These are phyloP conservation scores for Biscogniauxia mediterranea DNA, from an alignment of 2,329 filamentous ascomycete genomes.

Conservation along the genomic window DNA sequence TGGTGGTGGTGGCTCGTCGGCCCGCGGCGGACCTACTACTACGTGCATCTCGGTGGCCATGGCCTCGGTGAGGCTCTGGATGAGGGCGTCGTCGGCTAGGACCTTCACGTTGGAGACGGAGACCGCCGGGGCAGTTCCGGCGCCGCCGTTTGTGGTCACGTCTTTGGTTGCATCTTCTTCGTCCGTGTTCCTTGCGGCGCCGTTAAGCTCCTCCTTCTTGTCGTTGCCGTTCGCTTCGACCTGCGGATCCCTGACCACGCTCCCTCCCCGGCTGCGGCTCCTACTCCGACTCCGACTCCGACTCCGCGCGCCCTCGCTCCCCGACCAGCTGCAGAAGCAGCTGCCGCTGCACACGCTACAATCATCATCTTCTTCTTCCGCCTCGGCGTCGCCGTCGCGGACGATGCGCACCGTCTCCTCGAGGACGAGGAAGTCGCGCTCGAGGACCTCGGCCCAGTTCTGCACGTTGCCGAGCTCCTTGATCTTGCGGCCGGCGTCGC, in stretches of 20 bases:
- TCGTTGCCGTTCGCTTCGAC: conserved; percentile 1
- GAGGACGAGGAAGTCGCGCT: conserved; percentile 62
- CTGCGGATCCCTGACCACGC: conserved; percentile 9
- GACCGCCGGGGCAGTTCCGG: neutral
- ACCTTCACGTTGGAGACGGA: conserved; percentile 10
- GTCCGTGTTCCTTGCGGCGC: conserved; percentile 10
- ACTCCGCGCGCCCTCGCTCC: conserved; percentile 23
- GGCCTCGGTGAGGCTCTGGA: conserved; percentile 32
- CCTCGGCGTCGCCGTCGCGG: conserved; percentile 27
- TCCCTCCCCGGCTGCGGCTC: conserved; percentile 36
- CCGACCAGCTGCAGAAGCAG: conserved; percentile 16
- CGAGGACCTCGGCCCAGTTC: conserved; percentile 84
- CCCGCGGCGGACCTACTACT: neutral
- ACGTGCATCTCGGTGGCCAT: conserved; percentile 30
- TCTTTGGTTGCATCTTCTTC: conserved; percentile 11
- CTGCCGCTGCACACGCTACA: conserved; percentile 28
- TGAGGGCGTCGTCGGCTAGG: conserved; percentile 27
- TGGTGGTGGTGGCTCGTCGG: neutral
- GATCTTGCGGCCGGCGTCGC: conserved; percentile 60
- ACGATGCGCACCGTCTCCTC: conserved; percentile 64
- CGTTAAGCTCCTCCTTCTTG: conserved; percentile 4
- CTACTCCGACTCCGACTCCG: conserved; percentile 32
- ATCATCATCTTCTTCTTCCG: conserved; percentile 30
- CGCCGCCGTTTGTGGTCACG: conserved; percentile 5
- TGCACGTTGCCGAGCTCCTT: conserved; percentile 79